phyloP scores from a whole-genome alignment of 345 rosid species.

The Carallia brachiata region DNA sequence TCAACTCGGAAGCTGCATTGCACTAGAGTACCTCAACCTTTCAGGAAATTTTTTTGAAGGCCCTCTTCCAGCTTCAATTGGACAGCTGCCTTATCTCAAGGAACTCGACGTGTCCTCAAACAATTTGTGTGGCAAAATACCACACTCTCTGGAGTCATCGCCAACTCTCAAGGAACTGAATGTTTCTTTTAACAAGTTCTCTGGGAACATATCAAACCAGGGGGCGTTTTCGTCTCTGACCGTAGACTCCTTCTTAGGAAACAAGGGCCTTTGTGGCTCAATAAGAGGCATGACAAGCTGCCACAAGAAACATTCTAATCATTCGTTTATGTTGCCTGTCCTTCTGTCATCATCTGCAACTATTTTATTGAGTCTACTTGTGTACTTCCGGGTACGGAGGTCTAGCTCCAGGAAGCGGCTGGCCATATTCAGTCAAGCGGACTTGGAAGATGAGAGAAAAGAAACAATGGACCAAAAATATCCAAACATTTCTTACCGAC shows the following conservation, averaged over 20 bases:
- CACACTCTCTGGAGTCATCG: slow-evolving; percentile 56
- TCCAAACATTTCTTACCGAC: slow-evolving; percentile 63
- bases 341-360: slow-evolving; percentile 51
- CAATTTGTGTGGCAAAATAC: slow-evolving; percentile 58
- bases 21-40: slow-evolving; percentile 77
- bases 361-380: slow-evolving; percentile 46
- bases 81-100: slow-evolving; percentile 66
- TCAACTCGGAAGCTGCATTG: slow-evolving; percentile 85
- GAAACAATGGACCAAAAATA: slow-evolving; percentile 44
- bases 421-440: slow-evolving; percentile 29
- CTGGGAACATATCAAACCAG: slow-evolving; percentile 55
- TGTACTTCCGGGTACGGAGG: slow-evolving; percentile 39
- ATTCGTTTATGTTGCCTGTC: slow-evolving; percentile 45
- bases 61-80: slow-evolving; percentile 59
- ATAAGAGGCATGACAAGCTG: slow-evolving; percentile 71
- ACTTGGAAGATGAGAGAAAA: slow-evolving; percentile 52
- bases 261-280: slow-evolving; percentile 64
- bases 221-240: slow-evolving; percentile 64
- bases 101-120: slow-evolving; percentile 67
- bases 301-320: slow-evolving; percentile 38
- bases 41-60: slow-evolving; percentile 61
- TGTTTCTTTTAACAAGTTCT: slow-evolving; percentile 72
- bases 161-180: slow-evolving; percentile 59
- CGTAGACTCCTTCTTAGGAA: slow-evolving; percentile 66
- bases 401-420: slow-evolving; percentile 43